phyloP scores from a whole-genome alignment of 805 yeast genomes.

The Pichia thaimueangensis region DNA sequence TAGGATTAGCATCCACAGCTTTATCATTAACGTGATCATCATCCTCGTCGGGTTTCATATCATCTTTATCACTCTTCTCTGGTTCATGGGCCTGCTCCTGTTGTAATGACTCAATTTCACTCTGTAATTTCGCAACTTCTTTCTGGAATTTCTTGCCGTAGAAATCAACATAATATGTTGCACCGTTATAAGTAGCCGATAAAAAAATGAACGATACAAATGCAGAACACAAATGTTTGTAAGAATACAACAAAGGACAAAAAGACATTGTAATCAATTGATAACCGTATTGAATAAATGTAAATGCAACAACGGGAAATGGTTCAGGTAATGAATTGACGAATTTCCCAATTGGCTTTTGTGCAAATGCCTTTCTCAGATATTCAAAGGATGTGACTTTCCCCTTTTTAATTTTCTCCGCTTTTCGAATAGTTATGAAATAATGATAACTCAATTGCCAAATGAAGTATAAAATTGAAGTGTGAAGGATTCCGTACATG shows the following conservation, averaged over 20 bases:
- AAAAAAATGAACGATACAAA: constrained; percentile 71
- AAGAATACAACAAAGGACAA: constrained; percentile 82
- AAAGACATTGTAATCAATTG: constrained; percentile 82
- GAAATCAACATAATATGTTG: constrained; percentile 86
- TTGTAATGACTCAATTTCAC: constrained; percentile 46
- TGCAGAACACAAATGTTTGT: constrained; percentile 56
- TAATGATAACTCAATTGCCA: constrained; percentile 93
- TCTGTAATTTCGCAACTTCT: constrained; percentile 66
- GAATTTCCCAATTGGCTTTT: constrained; percentile 59
- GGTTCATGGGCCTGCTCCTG: not conserved
- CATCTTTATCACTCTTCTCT: not conserved
- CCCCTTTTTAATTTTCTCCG: constrained; percentile 79
- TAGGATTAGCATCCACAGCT: not conserved
- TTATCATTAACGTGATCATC: not conserved
- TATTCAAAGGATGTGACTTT: constrained; percentile 83
- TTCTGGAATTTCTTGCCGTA: constrained; percentile 87
- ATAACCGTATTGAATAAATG: constrained; percentile 78
- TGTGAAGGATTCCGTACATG: constrained; percentile 62
- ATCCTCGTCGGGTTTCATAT: not conserved
- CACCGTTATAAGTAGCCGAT: constrained; percentile 86
- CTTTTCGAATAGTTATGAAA: constrained; percentile 76
- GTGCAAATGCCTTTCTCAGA: constrained; percentile 64
- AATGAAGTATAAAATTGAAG: constrained; percentile 72
- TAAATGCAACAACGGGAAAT: constrained; percentile 82
- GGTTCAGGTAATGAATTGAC: constrained; percentile 81